A percentile compares a stretch with the other conserved stretches of the same genome.
Evolutionary conservation across 1,284 basidiomycete species (phyloP).

Genomic region (Ustilago trichophora): DNA sequence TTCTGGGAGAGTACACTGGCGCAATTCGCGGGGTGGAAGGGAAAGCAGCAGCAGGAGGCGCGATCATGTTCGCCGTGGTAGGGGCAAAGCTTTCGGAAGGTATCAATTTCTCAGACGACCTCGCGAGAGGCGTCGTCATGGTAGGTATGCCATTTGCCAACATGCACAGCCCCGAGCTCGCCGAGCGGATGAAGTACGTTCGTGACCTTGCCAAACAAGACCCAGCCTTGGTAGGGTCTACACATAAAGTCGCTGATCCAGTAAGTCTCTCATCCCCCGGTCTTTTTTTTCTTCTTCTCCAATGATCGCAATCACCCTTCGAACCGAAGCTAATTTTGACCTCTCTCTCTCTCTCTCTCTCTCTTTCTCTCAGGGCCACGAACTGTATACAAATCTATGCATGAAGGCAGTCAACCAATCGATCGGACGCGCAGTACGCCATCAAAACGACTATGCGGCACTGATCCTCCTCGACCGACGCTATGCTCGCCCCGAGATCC

Average conservation of each 20-base stretch:
- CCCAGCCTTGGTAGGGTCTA: neutral
- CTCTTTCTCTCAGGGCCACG: slow-evolving; percentile 33
- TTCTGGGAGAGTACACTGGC: slow-evolving; percentile 79
- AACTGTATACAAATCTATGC: slow-evolving; percentile 70
- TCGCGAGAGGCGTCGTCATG: slow-evolving; percentile 87
- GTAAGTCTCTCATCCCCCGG: slow-evolving; percentile 7
- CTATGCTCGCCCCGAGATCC: slow-evolving; percentile 55
- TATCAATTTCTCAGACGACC: slow-evolving; percentile 85
- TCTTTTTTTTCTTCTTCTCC: no score
- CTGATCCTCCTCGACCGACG: slow-evolving; percentile 61
- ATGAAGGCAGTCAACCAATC: slow-evolving; percentile 98
- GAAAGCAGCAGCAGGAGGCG: slow-evolving; percentile 41
- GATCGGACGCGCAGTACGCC: slow-evolving; percentile 75
- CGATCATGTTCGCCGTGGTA: slow-evolving; percentile 79
- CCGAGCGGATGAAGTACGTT: slow-evolving; percentile 78
- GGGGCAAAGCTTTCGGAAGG: slow-evolving; percentile 97
- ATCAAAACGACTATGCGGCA: slow-evolving; percentile 60
- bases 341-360: neutral
- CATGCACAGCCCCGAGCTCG: slow-evolving; percentile 84
- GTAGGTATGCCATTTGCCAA: slow-evolving; percentile 92
- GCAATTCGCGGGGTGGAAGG: slow-evolving; percentile 68
- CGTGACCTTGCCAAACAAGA: slow-evolving; percentile 33
- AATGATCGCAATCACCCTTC: no score
- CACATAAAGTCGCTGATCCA: slow-evolving; percentile 7
- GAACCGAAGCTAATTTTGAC: no score